These are phyloP conservation scores for Fusarium redolens DNA, from an alignment of 2,329 filamentous ascomycete genomes.

Conservation along the genomic window DNA sequence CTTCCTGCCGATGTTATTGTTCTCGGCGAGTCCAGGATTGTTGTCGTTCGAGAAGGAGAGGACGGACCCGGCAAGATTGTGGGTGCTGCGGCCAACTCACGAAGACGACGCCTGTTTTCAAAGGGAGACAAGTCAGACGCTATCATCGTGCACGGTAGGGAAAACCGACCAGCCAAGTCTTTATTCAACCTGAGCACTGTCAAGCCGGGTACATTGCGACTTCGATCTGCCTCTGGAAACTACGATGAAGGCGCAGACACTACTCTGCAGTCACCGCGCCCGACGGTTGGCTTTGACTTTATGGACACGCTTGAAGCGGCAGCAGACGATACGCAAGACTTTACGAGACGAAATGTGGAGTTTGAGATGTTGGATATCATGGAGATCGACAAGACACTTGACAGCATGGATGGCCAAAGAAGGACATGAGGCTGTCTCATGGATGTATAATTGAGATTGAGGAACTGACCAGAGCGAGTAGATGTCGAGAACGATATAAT, in stretches of 20 bases:
- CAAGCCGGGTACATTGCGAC: slow-evolving; percentile 53
- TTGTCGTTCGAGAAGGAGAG: slow-evolving; percentile 66
- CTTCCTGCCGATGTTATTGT: slow-evolving; percentile 66
- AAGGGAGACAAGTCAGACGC: slow-evolving; percentile 59
- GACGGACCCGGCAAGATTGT: slow-evolving; percentile 59
- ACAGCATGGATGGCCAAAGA: slow-evolving; percentile 64
- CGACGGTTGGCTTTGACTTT: slow-evolving; percentile 61
- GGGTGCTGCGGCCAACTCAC: slow-evolving; percentile 51
- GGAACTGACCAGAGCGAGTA: slow-evolving; percentile 41
- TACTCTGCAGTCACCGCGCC: slow-evolving; percentile 45
- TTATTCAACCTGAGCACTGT: slow-evolving; percentile 64
- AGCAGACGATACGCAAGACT: slow-evolving; percentile 63
- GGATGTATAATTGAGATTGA: slow-evolving; percentile 35
- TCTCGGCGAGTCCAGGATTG: slow-evolving; percentile 66
- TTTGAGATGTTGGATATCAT: slow-evolving; percentile 73
- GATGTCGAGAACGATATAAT: slow-evolving; percentile 33
- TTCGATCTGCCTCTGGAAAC: slow-evolving; percentile 44
- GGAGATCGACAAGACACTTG: slow-evolving; percentile 71
- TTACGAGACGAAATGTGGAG: slow-evolving; percentile 65
- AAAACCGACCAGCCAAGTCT: slow-evolving; percentile 51
- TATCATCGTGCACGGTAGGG: slow-evolving; percentile 66
- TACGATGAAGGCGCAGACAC: slow-evolving; percentile 41
- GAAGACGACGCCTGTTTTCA: slow-evolving; percentile 51
- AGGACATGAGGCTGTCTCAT: slow-evolving; percentile 59
- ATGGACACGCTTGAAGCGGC: slow-evolving; percentile 63